Evolutionary conservation across 257 asterid genomes (phyloP), one percentile per base, ranked within the genome.

Genomic region (Nicotiana obtusifolia): DNA sequence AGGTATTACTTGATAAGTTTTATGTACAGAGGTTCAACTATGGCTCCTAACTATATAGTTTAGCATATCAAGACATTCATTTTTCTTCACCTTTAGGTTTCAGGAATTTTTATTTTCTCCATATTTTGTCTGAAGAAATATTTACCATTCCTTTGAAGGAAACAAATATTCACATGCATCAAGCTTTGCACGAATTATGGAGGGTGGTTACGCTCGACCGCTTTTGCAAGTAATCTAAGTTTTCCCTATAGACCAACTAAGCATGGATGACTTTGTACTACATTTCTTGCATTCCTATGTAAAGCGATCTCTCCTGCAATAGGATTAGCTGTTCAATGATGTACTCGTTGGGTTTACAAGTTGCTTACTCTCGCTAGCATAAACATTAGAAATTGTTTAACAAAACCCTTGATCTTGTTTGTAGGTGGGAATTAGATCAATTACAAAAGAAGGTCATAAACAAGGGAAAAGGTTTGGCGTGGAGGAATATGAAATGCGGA

Each of bases 351-450:
- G 49, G 44, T 31, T 65, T 28, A 31, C 49, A 65, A 16, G 73
- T 41, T 7, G 73, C 73, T 28, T 65, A 65, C 24, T 65, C 75
- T 35, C 5, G 1, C 22, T 15, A 65, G 60, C n/a, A 14, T 71
- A 73, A 47, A 14, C 37, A 24, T 7, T 47, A 14, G 35, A 22
- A 47, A 47, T 24, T 49, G 10, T 47, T 73, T 71, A 49, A 33
- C 62, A 24, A 14, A 73, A 81, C 56, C 33, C 61, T 7, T 81
- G 66, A 57, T 52, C 73, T 81, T 84, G 81, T 89, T 87, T 88
- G 87, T 91, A 96, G 99, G 98, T 94, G 57, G 99, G 99, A 66
- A 92, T 96, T 71, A 94, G 99, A 90, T 96, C 98, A 57, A 96
- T 96, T 80, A 93, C 84, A 6, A 87, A 89, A 84, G 99, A 96